Evolutionary conservation across 2,329 filamentous ascomycete species (phyloP).

Genomic region (Neoarthrinium moseri): DNA sequence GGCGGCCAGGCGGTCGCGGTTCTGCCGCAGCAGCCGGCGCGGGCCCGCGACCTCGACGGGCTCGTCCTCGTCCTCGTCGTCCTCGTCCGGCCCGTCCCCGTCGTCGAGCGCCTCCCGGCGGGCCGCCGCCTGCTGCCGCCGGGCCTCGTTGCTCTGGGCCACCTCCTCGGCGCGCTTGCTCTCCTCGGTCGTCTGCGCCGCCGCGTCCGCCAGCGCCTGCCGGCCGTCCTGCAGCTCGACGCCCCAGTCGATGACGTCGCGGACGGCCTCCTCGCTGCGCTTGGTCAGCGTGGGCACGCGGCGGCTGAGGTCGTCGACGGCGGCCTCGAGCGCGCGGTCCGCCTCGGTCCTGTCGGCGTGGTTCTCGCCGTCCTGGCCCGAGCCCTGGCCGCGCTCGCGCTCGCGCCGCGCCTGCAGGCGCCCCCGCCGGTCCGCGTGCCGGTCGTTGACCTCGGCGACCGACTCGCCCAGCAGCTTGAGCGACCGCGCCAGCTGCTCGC

Average conservation of each 20-base stretch:
- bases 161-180: slow-evolving; percentile 13
- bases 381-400: slow-evolving; percentile 31
- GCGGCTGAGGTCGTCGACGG: slow-evolving; percentile 36
- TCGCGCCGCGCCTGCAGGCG: slow-evolving; percentile 31
- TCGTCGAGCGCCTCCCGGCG: not conserved
- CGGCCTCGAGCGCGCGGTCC: slow-evolving; percentile 36
- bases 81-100: slow-evolving; percentile 19
- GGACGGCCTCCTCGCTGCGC: slow-evolving; percentile 44
- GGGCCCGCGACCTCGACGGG: slow-evolving; percentile 27
- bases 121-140: not conserved
- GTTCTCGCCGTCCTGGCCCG: slow-evolving; percentile 31
- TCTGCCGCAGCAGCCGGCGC: slow-evolving; percentile 32
- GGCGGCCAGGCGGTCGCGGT: slow-evolving; percentile 33
- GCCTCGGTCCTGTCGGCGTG: slow-evolving; percentile 32
- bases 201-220: slow-evolving; percentile 33
- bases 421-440: slow-evolving; percentile 32
- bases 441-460: slow-evolving; percentile 51
- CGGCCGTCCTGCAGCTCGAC: slow-evolving; percentile 49
- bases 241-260: slow-evolving; percentile 48
- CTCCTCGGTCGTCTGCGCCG: slow-evolving; percentile 29
- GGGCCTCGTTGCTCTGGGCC: slow-evolving; percentile 7
- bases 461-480: slow-evolving; percentile 40
- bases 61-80: slow-evolving; percentile 23
- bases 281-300: slow-evolving; percentile 41
- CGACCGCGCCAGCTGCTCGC: slow-evolving; percentile 44